These are phyloP conservation scores for Pseudogymnoascus sp. DNA, from an alignment of 2,329 filamentous ascomycete species.

Conservation along the genomic window DNA sequence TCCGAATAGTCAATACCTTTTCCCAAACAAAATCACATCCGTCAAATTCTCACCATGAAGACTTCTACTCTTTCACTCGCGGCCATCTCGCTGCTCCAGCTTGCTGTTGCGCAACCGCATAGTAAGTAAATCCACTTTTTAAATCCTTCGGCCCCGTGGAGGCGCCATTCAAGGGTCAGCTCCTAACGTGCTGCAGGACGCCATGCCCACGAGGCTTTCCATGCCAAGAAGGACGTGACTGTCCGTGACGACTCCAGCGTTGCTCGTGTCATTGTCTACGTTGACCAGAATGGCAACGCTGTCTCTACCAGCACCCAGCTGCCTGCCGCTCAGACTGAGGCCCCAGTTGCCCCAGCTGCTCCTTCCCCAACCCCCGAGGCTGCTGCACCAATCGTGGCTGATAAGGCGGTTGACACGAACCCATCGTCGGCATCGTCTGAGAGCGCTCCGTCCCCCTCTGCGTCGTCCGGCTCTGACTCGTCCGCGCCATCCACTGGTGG, in stretches of 20 bases:
- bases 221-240: conserved; percentile 26
- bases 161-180: neutral
- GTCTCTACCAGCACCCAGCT: conserved; percentile 37
- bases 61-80: conserved; percentile 31
- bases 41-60: conserved; percentile 36
- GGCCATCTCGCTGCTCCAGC: conserved; percentile 33
- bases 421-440: neutral
- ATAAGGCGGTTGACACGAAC: neutral
- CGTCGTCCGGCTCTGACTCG: neutral
- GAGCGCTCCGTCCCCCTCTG: neutral
- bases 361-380: neutral
- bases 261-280: conserved; percentile 48
- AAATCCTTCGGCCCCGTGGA: neutral
- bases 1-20: neutral
- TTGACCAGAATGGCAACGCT: conserved; percentile 48
- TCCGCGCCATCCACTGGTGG: conserved; percentile 11
- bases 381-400: neutral
- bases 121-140: conserved; percentile 20
- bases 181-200: conserved; percentile 15
- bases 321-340: conserved; percentile 8
- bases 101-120: conserved; percentile 37
- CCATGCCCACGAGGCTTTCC: conserved; percentile 23
- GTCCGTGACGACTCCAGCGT: conserved; percentile 27
- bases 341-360: conserved; percentile 3
- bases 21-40: neutral